Evolutionary conservation across 192 early-diverging fungal species (phyloP).

Genomic region (Rhizophagus sp.): DNA sequence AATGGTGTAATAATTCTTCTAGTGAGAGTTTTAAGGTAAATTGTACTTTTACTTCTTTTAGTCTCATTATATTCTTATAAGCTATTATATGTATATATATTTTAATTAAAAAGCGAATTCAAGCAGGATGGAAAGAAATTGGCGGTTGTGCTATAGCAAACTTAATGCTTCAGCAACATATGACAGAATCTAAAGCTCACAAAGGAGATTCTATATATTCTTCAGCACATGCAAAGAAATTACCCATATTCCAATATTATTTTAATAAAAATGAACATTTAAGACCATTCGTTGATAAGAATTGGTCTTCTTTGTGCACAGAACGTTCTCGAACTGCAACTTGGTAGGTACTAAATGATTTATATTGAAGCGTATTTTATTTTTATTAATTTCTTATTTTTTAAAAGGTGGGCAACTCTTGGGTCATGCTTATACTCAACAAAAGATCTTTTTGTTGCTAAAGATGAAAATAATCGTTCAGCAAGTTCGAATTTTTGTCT

Average conservation of each 20-base stretch:
- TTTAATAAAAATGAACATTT: constrained; percentile 70
- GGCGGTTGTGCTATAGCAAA: constrained; percentile 64
- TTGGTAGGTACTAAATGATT: constrained; percentile 41
- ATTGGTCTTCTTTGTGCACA: constrained; percentile 66
- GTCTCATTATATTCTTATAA: not conserved
- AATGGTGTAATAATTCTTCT: constrained; percentile 36
- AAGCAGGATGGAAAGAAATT: constrained; percentile 69
- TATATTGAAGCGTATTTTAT: not conserved
- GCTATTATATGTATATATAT: not conserved
- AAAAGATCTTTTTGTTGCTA: constrained; percentile 59
- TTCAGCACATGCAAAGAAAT: constrained; percentile 39
- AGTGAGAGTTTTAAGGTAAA: constrained; percentile 15
- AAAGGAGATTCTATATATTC: constrained; percentile 26
- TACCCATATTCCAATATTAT: constrained; percentile 48
- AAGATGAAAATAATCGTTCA: constrained; percentile 56
- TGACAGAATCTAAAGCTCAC: constrained; percentile 33
- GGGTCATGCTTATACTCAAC: constrained; percentile 65
- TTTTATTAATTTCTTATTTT: not conserved
- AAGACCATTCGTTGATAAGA: constrained; percentile 61
- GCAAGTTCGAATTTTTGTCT: constrained; percentile 63
- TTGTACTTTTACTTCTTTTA: not conserved
- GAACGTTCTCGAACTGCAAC: constrained; percentile 62
- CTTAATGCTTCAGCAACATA: constrained; percentile 53
- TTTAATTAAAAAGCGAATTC: constrained; percentile 51
- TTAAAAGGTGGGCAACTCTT: constrained; percentile 61